Percentiles rank a stretch among this genome's conserved stretches.
Conservation (phyloP, 306 rosid genomes). For the Corylus americana region DNA sequence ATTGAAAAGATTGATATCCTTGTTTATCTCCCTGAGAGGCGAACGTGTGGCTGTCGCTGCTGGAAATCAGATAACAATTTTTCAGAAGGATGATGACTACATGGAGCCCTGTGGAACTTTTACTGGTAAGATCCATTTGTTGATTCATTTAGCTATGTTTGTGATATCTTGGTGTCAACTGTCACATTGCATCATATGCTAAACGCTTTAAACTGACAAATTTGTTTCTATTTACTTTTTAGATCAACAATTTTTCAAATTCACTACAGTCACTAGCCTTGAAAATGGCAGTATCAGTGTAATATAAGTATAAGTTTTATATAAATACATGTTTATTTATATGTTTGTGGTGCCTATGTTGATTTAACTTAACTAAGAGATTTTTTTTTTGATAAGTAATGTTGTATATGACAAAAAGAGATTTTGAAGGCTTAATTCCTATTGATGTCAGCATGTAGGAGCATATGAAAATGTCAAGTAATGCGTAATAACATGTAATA, state of each 20-base stretch:
- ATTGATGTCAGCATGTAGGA: not conserved
- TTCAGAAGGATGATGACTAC: slow-evolving; percentile 75
- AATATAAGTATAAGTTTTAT: not conserved
- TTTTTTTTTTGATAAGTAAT: too few relatives aligned
- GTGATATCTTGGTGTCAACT: slow-evolving; percentile 3
- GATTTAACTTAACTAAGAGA: not conserved
- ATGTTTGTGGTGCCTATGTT: not conserved
- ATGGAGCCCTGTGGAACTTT: slow-evolving; percentile 67
- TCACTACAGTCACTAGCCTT: not conserved
- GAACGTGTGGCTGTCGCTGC: slow-evolving; percentile 85
- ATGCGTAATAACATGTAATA: not conserved
- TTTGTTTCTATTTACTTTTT: not conserved
- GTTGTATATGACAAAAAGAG: not conserved
- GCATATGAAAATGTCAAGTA: not conserved
- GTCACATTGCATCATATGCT: not conserved
- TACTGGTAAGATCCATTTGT: slow-evolving; percentile 48
- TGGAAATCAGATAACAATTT: slow-evolving; percentile 79
- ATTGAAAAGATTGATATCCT: slow-evolving; percentile 54
- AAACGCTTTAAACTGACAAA: not conserved
- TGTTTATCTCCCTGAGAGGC: slow-evolving; percentile 69
- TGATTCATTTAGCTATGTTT: not conserved
- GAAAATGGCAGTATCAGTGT: not conserved
- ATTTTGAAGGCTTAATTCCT: not conserved
- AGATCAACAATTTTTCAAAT: not conserved
- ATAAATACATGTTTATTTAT: not conserved